Conservation (phyloP, 441 rosid genomes). For the Gossypium davidsonii region DNA sequence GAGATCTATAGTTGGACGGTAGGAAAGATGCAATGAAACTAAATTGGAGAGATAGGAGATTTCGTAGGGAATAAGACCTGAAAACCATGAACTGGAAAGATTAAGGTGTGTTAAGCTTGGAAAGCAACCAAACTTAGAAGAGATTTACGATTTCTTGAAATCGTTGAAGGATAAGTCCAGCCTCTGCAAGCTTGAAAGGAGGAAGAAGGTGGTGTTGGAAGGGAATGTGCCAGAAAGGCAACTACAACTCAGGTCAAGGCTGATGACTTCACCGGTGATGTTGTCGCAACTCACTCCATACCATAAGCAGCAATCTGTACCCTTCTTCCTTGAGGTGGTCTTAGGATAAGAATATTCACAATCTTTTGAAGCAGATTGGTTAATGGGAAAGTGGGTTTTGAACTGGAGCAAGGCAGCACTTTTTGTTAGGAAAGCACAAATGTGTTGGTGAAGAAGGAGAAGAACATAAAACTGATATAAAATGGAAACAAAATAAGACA, state of each 20-base stretch:
- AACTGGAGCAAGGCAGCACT: background rate
- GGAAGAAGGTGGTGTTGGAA: background rate
- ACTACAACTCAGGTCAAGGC: background rate
- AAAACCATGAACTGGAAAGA: background rate
- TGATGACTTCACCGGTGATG: background rate
- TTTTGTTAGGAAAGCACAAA: background rate
- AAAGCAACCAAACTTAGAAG: background rate
- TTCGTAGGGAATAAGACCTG: background rate
- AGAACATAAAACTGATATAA: background rate
- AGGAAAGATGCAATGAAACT: background rate
- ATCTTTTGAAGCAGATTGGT: background rate
- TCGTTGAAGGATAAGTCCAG: background rate
- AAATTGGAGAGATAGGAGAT: background rate
- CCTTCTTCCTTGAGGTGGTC: background rate
- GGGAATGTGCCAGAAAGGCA: background rate
- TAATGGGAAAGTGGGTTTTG: background rate
- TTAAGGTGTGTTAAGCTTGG: constrained; percentile 1
- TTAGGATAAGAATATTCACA: background rate
- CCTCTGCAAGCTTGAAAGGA: background rate
- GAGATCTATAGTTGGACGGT: background rate
- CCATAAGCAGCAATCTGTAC: background rate
- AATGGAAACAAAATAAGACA: background rate
- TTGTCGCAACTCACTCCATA: background rate
- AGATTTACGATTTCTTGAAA: background rate
- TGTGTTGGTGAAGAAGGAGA: background rate